phyloP scores from a whole-genome alignment of 768 basidiomycete genomes.

The Lactarius evosmus region DNA sequence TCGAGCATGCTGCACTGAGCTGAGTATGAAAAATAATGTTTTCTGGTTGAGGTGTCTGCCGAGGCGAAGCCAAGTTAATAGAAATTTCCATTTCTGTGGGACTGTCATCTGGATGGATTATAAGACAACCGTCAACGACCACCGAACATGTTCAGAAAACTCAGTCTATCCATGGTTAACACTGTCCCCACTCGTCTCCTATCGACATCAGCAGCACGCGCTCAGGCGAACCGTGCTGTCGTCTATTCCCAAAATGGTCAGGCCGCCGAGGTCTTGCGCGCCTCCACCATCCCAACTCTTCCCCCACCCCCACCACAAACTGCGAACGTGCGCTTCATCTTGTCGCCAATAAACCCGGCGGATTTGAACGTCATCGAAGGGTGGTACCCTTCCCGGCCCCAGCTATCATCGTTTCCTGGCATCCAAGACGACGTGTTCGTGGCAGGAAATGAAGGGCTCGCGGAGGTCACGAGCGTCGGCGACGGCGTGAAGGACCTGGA shows the following conservation, averaged over 20 bases:
- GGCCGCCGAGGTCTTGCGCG: conserved; percentile 56
- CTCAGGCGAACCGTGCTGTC: conserved; percentile 53
- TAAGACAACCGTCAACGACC: too few relatives aligned
- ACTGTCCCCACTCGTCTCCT: conserved; percentile 23
- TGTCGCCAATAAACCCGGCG: conserved; percentile 78
- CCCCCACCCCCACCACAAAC: conserved; percentile 53
- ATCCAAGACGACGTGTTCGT: conserved; percentile 46
- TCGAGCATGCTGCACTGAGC: too few relatives aligned
- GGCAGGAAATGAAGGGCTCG: conserved; percentile 77
- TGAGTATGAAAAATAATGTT: too few relatives aligned
- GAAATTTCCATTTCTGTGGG: too few relatives aligned
- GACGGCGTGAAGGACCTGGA: conserved; percentile 46
- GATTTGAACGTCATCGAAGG: conserved; percentile 82
- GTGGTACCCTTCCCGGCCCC: conserved; percentile 70
- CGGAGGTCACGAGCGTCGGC: conserved; percentile 60
- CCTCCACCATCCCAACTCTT: conserved; percentile 49
- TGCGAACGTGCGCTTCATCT: conserved; percentile 61
- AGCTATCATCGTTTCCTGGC: conserved; percentile 37
- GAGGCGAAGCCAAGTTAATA: too few relatives aligned
- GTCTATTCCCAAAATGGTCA: conserved; percentile 61
- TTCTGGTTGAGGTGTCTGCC: too few relatives aligned
- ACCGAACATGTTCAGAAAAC: neutral
- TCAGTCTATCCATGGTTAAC: neutral
- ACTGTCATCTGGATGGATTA: too few relatives aligned
- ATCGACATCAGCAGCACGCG: conserved; percentile 36